Conservation (phyloP, 1,139 yeast genomes). For the Insectozyma bohioensis region DNA sequence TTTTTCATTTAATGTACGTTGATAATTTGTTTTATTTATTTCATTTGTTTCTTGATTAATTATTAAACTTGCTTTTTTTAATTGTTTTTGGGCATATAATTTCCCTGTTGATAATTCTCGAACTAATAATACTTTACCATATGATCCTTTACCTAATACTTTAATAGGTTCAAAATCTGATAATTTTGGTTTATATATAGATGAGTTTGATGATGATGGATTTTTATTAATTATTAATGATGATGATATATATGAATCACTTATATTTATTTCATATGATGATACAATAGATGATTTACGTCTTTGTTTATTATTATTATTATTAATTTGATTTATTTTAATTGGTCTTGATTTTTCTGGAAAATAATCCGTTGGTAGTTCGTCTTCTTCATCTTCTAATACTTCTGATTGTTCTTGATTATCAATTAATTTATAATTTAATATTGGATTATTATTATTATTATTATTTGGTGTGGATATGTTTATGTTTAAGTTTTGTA, state of each 20-base stretch:
- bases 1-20: constrained; percentile 43
- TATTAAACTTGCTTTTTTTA: constrained; percentile 64
- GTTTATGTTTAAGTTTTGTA: no score
- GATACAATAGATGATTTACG: constrained; percentile 20
- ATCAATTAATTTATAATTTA: constrained; percentile 13
- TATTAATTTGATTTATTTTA: constrained; percentile 1
- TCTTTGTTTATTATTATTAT: constrained; percentile 10
- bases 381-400: constrained; percentile 7
- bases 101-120: constrained; percentile 63
- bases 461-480: no score
- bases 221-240: constrained; percentile 18
- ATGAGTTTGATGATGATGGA: constrained; percentile 4
- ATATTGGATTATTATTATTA: neutral
- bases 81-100: constrained; percentile 85
- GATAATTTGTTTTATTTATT: constrained; percentile 34
- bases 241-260: constrained; percentile 14
- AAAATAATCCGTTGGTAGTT: constrained; percentile 9
- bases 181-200: constrained; percentile 30
- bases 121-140: constrained; percentile 84
- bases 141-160: constrained; percentile 89
- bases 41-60: constrained; percentile 34
- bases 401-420: constrained; percentile 8
- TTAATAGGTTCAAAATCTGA: constrained; percentile 73
- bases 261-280: constrained; percentile 17
- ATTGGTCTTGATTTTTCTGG: constrained; percentile 12